Percentiles rank a stretch among this genome's conserved stretches.
These are phyloP conservation scores for Anthracocystis setariae DNA, from an alignment of 1,284 basidiomycete genomes.

Conservation along the genomic window DNA sequence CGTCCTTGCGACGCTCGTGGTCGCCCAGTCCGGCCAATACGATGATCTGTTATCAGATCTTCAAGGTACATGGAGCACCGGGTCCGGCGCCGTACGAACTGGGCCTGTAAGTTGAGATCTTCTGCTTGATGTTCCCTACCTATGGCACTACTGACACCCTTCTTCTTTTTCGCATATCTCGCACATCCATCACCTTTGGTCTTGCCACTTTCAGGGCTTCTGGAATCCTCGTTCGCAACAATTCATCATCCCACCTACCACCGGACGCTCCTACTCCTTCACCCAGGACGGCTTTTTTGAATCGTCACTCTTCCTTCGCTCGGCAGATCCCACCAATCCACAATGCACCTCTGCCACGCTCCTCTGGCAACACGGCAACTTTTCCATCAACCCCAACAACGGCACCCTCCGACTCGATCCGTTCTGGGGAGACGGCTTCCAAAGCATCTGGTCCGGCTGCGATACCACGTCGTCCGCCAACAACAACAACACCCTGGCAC, in stretches of 20 bases:
- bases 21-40: constrained; percentile 16
- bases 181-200: too few relatives aligned
- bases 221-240: constrained; percentile 31
- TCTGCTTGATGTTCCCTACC: not conserved
- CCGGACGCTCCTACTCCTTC: constrained; percentile 27
- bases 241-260: constrained; percentile 19
- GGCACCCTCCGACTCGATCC: constrained; percentile 33
- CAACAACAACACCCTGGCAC: constrained; percentile 28
- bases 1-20: constrained; percentile 3
- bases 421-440: constrained; percentile 35
- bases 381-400: constrained; percentile 19
- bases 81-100: constrained; percentile 57
- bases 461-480: constrained; percentile 25
- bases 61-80: constrained; percentile 61
- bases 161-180: not conserved
- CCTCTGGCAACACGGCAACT: constrained; percentile 35
- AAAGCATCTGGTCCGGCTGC: constrained; percentile 25
- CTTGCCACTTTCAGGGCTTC: constrained; percentile 14
- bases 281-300: constrained; percentile 33
- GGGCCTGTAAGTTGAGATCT: constrained; percentile 41
- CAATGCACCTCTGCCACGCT: constrained; percentile 22
- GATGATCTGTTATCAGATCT: constrained; percentile 17
- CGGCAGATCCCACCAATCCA: constrained; percentile 22
- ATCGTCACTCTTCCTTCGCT: constrained; percentile 19
- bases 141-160: not conserved